A percentile compares a stretch with the other conserved stretches of the same genome.
These are phyloP conservation scores for Akanthomyces lecanii DNA, from an alignment of 2,329 filamentous ascomycete genomes.

Conservation along the genomic window DNA sequence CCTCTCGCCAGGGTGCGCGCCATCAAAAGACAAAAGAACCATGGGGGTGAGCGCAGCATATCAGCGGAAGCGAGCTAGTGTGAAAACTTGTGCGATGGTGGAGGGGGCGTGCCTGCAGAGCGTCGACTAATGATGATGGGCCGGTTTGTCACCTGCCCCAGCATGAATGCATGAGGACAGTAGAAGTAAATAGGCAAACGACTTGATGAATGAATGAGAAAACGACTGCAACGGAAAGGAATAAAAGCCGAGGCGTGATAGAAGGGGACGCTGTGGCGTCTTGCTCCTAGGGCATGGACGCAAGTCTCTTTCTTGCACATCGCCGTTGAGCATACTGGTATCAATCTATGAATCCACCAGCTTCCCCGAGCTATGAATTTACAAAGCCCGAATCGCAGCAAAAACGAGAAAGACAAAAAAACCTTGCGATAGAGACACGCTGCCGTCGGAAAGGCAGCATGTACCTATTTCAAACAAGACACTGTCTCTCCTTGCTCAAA, in stretches of 20 bases:
- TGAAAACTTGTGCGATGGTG: neutral
- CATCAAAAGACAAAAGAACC: slow-evolving; percentile 6
- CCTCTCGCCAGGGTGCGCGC: neutral
- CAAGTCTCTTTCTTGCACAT: no score
- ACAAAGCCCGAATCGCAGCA: no score
- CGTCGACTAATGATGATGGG: neutral
- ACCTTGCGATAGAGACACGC: neutral
- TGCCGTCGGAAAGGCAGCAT: neutral
- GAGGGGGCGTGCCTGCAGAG: neutral
- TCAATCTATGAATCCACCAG: no score
- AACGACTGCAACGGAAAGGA: no score
- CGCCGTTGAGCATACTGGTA: neutral
- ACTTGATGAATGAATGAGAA: neutral
- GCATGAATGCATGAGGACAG: neutral
- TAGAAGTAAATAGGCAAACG: neutral
- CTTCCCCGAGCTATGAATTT: neutral
- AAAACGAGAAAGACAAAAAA: neutral
- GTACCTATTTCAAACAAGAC: neutral
- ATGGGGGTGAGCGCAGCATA: neutral
- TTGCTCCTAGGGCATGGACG: neutral
- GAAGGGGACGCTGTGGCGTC: no score
- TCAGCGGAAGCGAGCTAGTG: neutral
- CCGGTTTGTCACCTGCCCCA: neutral
- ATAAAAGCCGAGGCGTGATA: neutral
- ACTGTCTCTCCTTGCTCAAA: neutral